A percentile compares a stretch with the other conserved stretches of the same genome.
These are phyloP conservation scores for Myxozyma vanderwaltii DNA, from an alignment of 805 yeast species.

Conservation along the genomic window DNA sequence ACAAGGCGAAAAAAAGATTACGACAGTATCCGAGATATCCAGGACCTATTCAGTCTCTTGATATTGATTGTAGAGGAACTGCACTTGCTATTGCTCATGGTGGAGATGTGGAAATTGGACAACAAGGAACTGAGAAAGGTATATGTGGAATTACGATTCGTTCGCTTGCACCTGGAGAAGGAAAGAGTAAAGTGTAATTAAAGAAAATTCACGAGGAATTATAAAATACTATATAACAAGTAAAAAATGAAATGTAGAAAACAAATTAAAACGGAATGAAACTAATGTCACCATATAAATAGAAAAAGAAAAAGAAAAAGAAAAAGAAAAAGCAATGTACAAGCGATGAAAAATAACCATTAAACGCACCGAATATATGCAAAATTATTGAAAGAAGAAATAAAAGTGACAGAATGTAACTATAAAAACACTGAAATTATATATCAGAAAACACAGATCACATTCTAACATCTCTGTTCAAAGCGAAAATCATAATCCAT, in stretches of 20 bases:
- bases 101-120: constrained; percentile 45
- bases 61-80: constrained; percentile 40
- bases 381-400: not conserved
- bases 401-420: not conserved
- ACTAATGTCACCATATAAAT: not conserved
- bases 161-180: constrained; percentile 30
- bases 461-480: no score
- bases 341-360: no score
- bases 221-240: no score
- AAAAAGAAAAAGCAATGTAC: no score
- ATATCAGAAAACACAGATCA: no score
- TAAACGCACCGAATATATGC: not conserved
- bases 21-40: constrained; percentile 45
- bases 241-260: no score
- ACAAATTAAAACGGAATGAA: no score
- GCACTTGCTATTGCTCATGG: constrained; percentile 52
- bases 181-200: constrained; percentile 39
- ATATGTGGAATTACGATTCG: constrained; percentile 25
- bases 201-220: no score
- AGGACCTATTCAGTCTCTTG: constrained; percentile 50
- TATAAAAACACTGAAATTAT: not conserved
- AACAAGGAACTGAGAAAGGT: constrained; percentile 6
- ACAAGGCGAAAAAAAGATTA: constrained; percentile 49
- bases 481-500: not conserved
- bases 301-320: not conserved